Evolutionary conservation across 129 eudicot species (phyloP).

Genomic region (Apium graveolens): DNA sequence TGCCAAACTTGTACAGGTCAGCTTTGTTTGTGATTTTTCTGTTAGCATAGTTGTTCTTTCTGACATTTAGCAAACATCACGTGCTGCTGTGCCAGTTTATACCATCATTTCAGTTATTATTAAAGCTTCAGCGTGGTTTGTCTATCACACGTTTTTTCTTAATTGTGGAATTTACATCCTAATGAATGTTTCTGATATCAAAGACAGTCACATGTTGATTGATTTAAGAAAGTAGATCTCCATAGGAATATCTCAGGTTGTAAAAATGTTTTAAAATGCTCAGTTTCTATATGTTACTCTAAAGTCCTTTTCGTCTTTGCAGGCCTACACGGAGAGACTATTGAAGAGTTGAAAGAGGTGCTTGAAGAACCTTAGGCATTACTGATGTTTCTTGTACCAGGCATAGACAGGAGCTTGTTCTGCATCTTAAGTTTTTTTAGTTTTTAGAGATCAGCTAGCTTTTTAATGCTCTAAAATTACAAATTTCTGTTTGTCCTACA

Average conservation of each 20-base stretch:
- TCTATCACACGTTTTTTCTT: not conserved
- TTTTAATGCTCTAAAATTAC: not conserved
- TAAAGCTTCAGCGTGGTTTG: not conserved
- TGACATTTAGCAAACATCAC: not conserved
- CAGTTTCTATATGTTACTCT: not conserved
- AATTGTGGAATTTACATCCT: not conserved
- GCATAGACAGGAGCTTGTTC: not conserved
- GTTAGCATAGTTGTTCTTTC: not conserved
- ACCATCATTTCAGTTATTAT: not conserved
- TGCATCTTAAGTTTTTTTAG: not conserved
- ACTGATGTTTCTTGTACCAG: not conserved
- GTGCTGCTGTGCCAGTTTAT: not conserved
- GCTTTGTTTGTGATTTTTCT: constrained; percentile 1
- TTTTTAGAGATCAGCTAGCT: not conserved
- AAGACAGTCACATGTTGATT: not conserved
- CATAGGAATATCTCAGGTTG: not conserved
- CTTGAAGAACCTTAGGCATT: not conserved
- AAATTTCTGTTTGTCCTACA: not conserved
- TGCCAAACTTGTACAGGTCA: constrained; percentile 78
- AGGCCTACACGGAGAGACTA: constrained; percentile 81
- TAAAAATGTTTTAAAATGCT: too few relatives aligned
- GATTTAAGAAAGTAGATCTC: not conserved
- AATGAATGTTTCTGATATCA: not conserved
- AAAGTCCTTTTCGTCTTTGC: constrained; percentile 11
- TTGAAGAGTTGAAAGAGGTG: constrained; percentile 27